Evolutionary conservation across 2,329 filamentous ascomycete species (phyloP).

Genomic region (Boeremia lycopersici): DNA sequence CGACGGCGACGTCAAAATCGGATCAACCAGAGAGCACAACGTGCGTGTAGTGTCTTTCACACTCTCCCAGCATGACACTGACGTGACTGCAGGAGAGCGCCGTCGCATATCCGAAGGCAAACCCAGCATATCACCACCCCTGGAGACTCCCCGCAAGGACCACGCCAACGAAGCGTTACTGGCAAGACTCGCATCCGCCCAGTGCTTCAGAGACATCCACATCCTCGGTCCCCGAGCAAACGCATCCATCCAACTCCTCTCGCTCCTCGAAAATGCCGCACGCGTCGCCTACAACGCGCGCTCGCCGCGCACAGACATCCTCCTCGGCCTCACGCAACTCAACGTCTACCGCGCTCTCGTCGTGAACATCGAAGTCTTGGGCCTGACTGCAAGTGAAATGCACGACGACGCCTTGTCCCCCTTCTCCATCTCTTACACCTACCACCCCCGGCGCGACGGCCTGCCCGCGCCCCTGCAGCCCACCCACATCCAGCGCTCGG

Average conservation of each 20-base stretch:
- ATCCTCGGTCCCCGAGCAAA: slow-evolving; percentile 3
- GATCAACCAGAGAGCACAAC: slow-evolving; percentile 7
- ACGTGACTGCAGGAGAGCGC: not conserved
- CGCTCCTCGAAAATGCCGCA: not conserved
- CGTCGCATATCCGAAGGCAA: not conserved
- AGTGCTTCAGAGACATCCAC: not conserved
- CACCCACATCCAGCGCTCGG: slow-evolving; percentile 53
- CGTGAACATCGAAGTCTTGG: slow-evolving; percentile 8
- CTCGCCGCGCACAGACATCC: not conserved
- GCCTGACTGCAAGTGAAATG: slow-evolving; percentile 8
- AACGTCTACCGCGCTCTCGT: slow-evolving; percentile 7
- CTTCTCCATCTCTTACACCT: not conserved
- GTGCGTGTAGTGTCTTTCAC: not conserved
- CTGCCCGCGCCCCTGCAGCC: slow-evolving; percentile 50
- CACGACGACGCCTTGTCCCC: slow-evolving; percentile 5
- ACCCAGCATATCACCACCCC: not conserved
- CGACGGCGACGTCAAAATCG: slow-evolving; percentile 8
- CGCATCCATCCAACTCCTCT: not conserved
- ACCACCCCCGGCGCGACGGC: not conserved
- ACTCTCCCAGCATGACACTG: not conserved
- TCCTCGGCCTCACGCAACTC: slow-evolving; percentile 7
- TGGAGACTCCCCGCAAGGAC: not conserved
- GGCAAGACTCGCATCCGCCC: not conserved
- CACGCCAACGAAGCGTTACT: not conserved
- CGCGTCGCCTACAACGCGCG: not conserved